Evolutionary conservation across 78 protist genomes (phyloP), one percentile per base, ranked within the genome.

Genomic region (Speleostelium caveatum): DNA sequence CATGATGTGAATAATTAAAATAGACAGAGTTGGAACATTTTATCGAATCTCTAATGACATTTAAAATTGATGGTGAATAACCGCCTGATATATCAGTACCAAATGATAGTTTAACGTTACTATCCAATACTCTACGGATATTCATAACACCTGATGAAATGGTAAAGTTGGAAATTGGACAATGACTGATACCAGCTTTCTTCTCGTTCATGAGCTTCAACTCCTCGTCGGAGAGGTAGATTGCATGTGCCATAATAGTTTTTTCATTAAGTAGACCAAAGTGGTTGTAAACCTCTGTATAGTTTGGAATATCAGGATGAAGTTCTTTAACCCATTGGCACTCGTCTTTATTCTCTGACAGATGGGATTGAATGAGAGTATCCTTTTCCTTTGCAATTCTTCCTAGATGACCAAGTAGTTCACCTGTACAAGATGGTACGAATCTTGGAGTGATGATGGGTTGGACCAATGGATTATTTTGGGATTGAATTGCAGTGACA

Each of bases 31-130:
- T 77, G 28, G 98, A 96, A 35, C 89, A 63, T 41, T 73, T 78
- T 32, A 97, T 22, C 16, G 97, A 42, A n/a, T 88, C 86, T 22
- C 96, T 83, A 30, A 95, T 94, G 2, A 94, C 95, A 35, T 28
- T 26, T 68, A 97, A 89, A 56, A 97, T 96, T 10, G 95, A 88
- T 4, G 94, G 32, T 35, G 66, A 6, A 38, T 19, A 92, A 61
- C 98, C 98, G 41, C 98, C 98, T 1, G 75, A 16, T 14, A 95
- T 62, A 56, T 97, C 98, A 7, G 98, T 97, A 35, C 98, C 98
- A 32, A 97, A 77, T 1, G 96, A 96, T 3, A 97, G 94, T 35
- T 93, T 93, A 30, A 93, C 59, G 8, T 72, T 60, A 39, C 21
- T 24, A 19, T 38, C 58, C 22, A 83, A 30, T 2, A 74, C 77